Evolutionary conservation across 768 basidiomycete genomes (phyloP).

Genomic region (Heimioporus sp.): DNA sequence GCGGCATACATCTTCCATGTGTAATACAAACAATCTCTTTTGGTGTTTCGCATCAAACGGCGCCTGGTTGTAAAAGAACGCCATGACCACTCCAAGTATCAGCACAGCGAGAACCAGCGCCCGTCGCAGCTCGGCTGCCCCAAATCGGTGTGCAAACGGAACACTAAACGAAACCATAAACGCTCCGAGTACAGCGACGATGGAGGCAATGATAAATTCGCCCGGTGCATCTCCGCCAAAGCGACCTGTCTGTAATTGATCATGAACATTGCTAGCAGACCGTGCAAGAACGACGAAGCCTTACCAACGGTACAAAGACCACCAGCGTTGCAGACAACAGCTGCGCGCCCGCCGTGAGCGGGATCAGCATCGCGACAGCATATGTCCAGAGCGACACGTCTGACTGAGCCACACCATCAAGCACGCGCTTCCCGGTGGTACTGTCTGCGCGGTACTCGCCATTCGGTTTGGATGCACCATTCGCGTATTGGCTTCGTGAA

Average conservation of each 20-base stretch:
- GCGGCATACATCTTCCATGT: constrained; percentile 76
- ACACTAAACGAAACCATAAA: constrained; percentile 57
- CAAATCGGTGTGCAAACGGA: constrained; percentile 77
- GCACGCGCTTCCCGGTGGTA: background rate
- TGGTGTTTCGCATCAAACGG: constrained; percentile 88
- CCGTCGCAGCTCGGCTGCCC: constrained; percentile 36
- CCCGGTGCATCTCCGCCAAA: constrained; percentile 80
- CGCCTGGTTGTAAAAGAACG: constrained; percentile 53
- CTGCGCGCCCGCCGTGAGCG: constrained; percentile 56
- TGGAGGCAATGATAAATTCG: constrained; percentile 84
- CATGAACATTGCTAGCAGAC: background rate
- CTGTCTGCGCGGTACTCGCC: background rate
- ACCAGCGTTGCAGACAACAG: constrained; percentile 64
- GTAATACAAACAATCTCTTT: constrained; percentile 79
- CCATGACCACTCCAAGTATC: constrained; percentile 49
- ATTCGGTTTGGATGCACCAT: background rate
- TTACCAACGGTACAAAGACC: constrained; percentile 86
- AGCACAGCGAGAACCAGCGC: constrained; percentile 46
- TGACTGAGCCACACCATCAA: constrained; percentile 16
- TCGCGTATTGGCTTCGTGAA: constrained; percentile 10
- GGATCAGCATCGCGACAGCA: constrained; percentile 53
- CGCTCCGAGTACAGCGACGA: constrained; percentile 58
- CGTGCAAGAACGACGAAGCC: constrained; percentile 15
- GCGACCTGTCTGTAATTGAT: constrained; percentile 65
- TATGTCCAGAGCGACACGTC: constrained; percentile 61